Evolutionary conservation across 257 asterid species (phyloP).

Genomic region (Agastache rugosa): DNA sequence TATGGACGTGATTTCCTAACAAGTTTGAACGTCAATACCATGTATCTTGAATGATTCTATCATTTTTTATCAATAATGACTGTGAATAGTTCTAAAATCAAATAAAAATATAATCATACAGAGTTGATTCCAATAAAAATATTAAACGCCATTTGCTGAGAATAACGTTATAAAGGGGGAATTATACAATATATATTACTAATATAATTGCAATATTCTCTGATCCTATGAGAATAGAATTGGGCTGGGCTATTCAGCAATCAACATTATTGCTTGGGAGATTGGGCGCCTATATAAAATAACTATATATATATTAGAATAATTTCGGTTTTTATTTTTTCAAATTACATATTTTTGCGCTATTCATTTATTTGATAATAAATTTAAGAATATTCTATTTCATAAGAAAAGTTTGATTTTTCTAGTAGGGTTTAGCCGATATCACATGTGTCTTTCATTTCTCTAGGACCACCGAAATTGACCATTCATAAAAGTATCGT

Average conservation of each 20-base stretch:
- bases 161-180: too few relatives aligned
- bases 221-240: neutral
- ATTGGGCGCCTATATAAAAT: neutral
- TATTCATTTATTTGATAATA: neutral
- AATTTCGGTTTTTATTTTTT: neutral
- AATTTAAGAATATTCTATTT: neutral
- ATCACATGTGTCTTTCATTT: neutral
- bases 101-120: too few relatives aligned
- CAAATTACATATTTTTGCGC: neutral
- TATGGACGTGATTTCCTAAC: too few relatives aligned
- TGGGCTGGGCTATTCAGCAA: conserved; percentile 13
- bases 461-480: conserved; percentile 28
- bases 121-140: too few relatives aligned
- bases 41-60: too few relatives aligned
- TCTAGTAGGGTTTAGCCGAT: neutral
- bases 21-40: too few relatives aligned
- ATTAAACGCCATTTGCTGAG: too few relatives aligned
- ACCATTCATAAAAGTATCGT: neutral
- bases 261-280: neutral
- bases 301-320: neutral
- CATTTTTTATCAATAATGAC: too few relatives aligned
- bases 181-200: too few relatives aligned
- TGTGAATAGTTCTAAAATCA: too few relatives aligned
- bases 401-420: neutral
- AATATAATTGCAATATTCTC: neutral